Evolutionary conservation across 1,139 yeast genomes (phyloP).

Genomic region (Arxiozyma slooffiae): DNA sequence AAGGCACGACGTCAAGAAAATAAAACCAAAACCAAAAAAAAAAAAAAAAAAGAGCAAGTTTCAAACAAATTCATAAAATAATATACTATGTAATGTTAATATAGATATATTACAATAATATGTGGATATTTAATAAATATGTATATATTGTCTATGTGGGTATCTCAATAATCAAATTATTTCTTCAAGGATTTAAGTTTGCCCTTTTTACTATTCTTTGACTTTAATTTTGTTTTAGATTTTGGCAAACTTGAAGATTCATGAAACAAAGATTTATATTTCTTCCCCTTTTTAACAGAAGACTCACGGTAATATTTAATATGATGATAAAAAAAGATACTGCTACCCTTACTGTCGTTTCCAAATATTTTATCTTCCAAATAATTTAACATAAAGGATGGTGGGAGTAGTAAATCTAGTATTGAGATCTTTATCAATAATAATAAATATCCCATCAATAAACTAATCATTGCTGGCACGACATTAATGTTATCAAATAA

Average conservation of each 20-base stretch:
- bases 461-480: neutral
- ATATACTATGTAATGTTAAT: too few species aligned
- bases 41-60: too few species aligned
- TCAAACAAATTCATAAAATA: neutral
- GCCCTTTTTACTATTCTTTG: neutral
- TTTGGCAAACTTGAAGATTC: constrained; percentile 1
- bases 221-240: neutral
- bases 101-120: too few species aligned
- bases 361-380: constrained; percentile 2
- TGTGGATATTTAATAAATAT: too few species aligned
- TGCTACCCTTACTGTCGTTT: neutral
- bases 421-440: neutral
- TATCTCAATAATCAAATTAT: neutral
- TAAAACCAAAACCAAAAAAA: too few species aligned
- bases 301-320: constrained; percentile 2
- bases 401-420: constrained; percentile 2
- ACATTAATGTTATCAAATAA: neutral
- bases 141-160: neutral
- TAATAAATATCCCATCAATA: neutral
- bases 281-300: constrained; percentile 3
- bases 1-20: neutral
- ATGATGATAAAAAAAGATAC: neutral
- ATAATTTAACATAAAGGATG: neutral
- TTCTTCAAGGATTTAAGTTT: neutral
- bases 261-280: constrained; percentile 4